Base-by-base conservation (phyloP, 179 eudicot species). In the Spinacia oleracea region DNA sequence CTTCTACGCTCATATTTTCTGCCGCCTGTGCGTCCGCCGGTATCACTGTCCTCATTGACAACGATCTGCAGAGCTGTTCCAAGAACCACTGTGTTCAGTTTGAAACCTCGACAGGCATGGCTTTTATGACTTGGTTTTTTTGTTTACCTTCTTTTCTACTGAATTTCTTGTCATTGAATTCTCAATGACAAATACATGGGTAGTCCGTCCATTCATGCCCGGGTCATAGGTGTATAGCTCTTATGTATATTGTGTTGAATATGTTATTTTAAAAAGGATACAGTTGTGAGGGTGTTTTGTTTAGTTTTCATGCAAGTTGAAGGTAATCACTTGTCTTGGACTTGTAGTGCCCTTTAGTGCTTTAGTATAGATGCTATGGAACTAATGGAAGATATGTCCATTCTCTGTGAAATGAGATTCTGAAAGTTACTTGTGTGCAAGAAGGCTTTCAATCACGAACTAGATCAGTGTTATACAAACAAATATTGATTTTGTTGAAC, bases 21-120 rank as follows among this genome's bases (percentile, higher is more conserved):
- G 94, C 94, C 56, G 94, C 97, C 55, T 89, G 93, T 87, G 92
- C 94, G 31, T 90, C 94, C 35, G 94, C 94, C 16, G 97, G 94
- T 25, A 90, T 90, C 79, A 90, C 97, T 27, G 94, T 90, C 84
- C 88, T 92, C 56, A 89, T 90, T 60, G 86, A 88, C 74, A 92
- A 90, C 79, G 94, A 92, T 85, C 85, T 92, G 48, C 81, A 81
- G 62, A 86, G 80, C 68, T 92, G 97, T 75, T 78, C 86, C n/a
- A 74, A 87, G 79, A 92, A 92, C 76, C 97, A 91, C 78, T 92
- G 98, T 78, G 70, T 79, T 40, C 87, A 85, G 68, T 91, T 94
- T 75, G 92, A 94, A 86, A 87, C 91, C 16, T 93, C 97, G 25
- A 90, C 94, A 25, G 94, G 93, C 81, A 88, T 92, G 91, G 93